These are phyloP conservation scores for Spathaspora arborariae DNA, from an alignment of 805 yeast genomes.

Conservation along the genomic window DNA sequence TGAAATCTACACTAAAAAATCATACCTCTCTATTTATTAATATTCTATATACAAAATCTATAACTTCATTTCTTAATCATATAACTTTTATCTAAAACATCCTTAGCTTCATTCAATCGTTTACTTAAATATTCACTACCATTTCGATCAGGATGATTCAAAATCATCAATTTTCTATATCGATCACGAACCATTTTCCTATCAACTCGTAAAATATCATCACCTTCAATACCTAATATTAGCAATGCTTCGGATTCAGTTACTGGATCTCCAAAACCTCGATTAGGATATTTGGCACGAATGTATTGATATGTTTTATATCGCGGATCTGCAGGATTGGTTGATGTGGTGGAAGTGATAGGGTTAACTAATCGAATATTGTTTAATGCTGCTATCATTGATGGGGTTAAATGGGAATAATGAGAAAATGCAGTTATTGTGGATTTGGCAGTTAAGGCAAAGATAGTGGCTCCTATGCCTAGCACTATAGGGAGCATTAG, in stretches of 20 bases:
- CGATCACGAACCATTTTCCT: conserved; percentile 27
- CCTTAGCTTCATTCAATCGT: conserved; percentile 42
- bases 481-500: conserved; percentile 49
- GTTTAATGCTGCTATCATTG: conserved; percentile 33
- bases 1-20: too few species aligned
- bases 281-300: conserved; percentile 25
- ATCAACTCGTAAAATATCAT: conserved; percentile 37
- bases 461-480: conserved; percentile 52
- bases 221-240: conserved; percentile 39
- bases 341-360: conserved; percentile 6
- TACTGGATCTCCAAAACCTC: conserved; percentile 35
- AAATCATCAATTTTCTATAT: conserved; percentile 36
- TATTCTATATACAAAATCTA: background rate
- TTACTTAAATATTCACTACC: conserved; percentile 40
- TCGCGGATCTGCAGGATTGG: conserved; percentile 10
- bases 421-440: conserved; percentile 27
- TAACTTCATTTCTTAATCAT: conserved; percentile 15
- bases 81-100: conserved; percentile 36
- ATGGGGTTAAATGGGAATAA: conserved; percentile 27
- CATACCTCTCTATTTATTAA: too few species aligned
- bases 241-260: conserved; percentile 42
- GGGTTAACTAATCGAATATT: conserved; percentile 18
- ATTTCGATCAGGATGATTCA: conserved; percentile 41
- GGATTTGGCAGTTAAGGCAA: conserved; percentile 43
- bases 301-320: conserved; percentile 14